Conservation (phyloP, 208 protist species). For the Crithidia fasciculata region DNA sequence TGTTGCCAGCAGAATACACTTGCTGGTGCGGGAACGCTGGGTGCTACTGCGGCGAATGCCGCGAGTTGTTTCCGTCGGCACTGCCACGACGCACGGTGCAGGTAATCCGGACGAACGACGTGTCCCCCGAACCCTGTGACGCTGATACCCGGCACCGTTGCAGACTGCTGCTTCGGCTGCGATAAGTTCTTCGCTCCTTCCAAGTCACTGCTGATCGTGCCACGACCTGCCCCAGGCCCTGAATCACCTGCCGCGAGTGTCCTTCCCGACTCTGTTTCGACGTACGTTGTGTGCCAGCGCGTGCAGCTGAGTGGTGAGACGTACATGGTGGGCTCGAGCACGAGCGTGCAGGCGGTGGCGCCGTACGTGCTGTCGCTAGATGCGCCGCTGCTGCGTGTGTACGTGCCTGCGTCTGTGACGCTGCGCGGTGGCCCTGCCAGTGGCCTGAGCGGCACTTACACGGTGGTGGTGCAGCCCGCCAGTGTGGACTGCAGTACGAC, state of each 20-base stretch:
- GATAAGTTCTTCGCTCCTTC: conserved; percentile 18
- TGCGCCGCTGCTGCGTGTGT: conserved; percentile 32
- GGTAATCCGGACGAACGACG: too few species aligned
- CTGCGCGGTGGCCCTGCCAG: conserved; percentile 36
- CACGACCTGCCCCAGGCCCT: neutral
- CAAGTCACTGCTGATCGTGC: conserved; percentile 28
- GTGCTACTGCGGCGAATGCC: too few species aligned
- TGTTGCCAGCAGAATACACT: too few species aligned
- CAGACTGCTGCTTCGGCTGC: conserved; percentile 63
- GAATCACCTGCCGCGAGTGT: conserved; percentile 29
- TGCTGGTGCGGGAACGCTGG: too few species aligned
- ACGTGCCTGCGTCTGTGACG: conserved; percentile 36
- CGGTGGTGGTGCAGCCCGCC: conserved; percentile 22
- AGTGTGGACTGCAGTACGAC: conserved; percentile 25
- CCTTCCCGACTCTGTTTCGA: conserved; percentile 28
- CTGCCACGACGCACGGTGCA: too few species aligned
- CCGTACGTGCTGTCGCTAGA: conserved; percentile 36
- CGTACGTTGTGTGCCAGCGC: conserved; percentile 62
- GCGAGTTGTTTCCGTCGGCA: too few species aligned
- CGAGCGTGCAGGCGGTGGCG: conserved; percentile 42
- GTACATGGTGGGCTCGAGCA: conserved; percentile 34
- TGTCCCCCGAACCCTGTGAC: too few species aligned
- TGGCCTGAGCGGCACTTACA: conserved; percentile 1
- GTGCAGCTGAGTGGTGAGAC: neutral
- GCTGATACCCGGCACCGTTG: too few species aligned